Percentiles rank a stretch among this genome's conserved stretches.
These are phyloP conservation scores for Ophiostoma montium DNA, from an alignment of 2,329 filamentous ascomycete species.

Conservation along the genomic window DNA sequence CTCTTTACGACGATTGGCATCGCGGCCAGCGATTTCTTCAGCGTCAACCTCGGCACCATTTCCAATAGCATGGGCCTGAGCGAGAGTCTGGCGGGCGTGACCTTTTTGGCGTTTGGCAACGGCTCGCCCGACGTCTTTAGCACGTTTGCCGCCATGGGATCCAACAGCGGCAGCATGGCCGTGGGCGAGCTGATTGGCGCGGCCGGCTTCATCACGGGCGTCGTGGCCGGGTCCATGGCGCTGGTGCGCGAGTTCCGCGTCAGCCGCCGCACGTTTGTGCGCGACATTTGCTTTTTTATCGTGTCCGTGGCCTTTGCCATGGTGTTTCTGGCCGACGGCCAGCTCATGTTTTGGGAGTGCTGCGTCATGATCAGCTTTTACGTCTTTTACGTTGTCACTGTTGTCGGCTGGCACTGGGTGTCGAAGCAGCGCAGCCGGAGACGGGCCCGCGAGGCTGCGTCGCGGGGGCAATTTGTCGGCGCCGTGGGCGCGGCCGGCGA, in stretches of 20 bases:
- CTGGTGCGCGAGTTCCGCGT: conserved; percentile 91
- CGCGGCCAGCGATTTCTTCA: conserved; percentile 96
- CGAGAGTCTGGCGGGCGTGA: conserved; percentile 91
- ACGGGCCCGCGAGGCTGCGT: conserved; percentile 53
- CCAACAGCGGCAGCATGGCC: conserved; percentile 91
- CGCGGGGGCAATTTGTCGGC: conserved; percentile 59
- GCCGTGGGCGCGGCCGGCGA: conserved; percentile 21
- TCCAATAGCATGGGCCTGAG: conserved; percentile 80
- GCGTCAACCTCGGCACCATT: conserved; percentile 89
- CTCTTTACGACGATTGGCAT: conserved; percentile 97
- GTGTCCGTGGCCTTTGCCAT: conserved; percentile 76
- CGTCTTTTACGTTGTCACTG: conserved; percentile 72
- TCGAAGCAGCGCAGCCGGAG: conserved; percentile 45
- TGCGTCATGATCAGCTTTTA: conserved; percentile 84
- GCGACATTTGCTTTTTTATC: conserved; percentile 88
- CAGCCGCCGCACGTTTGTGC: conserved; percentile 73
- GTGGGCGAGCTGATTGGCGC: conserved; percentile 91
- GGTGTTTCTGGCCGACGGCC: conserved; percentile 73
- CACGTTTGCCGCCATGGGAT: conserved; percentile 95
- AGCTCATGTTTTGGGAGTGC: conserved; percentile 79
- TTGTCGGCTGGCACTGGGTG: conserved; percentile 89
- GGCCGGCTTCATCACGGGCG: conserved; percentile 88
- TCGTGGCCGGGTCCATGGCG: conserved; percentile 95
- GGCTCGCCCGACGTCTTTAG: conserved; percentile 97
- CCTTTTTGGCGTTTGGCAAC: conserved; percentile 92